Conservation (phyloP, 108 stramenopile genomes). For the Cyclostephanos invisitatus region DNA sequence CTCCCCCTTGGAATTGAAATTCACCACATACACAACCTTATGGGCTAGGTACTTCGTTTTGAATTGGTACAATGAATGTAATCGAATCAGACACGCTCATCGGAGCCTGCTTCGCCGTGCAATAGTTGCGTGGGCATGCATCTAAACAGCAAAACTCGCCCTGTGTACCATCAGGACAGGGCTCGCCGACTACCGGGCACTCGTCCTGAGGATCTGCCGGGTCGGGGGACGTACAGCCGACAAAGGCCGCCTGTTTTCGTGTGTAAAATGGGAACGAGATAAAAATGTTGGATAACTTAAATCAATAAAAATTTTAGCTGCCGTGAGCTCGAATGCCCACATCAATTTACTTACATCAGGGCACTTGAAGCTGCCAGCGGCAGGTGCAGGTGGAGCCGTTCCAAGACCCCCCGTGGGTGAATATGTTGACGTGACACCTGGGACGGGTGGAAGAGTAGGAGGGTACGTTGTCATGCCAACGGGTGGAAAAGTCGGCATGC, state of each 20-base stretch:
- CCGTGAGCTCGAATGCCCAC: neutral
- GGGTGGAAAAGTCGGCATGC: too few species aligned
- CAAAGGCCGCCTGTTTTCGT: slow-evolving; percentile 13
- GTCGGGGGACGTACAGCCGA: slow-evolving; percentile 25
- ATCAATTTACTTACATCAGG: slow-evolving; percentile 10
- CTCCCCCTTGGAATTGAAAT: too few species aligned
- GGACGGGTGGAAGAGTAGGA: neutral
- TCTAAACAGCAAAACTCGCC: slow-evolving; percentile 38
- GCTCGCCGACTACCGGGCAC: slow-evolving; percentile 22
- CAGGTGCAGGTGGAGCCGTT: neutral
- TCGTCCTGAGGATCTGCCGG: slow-evolving; percentile 17
- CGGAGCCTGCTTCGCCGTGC: slow-evolving; percentile 29
- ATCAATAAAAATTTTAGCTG: too few species aligned
- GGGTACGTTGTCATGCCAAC: neutral
- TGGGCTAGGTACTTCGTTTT: neutral
- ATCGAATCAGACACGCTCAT: neutral
- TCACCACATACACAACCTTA: too few species aligned
- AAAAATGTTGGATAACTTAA: neutral
- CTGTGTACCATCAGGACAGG: slow-evolving; percentile 8
- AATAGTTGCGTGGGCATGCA: slow-evolving; percentile 30
- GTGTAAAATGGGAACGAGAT: neutral
- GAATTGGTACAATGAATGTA: neutral
- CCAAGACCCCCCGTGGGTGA: neutral
- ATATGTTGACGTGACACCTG: neutral
- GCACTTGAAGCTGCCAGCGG: neutral